These are phyloP conservation scores for Gossypium arboreum DNA, from an alignment of 345 rosid genomes.

Conservation along the genomic window DNA sequence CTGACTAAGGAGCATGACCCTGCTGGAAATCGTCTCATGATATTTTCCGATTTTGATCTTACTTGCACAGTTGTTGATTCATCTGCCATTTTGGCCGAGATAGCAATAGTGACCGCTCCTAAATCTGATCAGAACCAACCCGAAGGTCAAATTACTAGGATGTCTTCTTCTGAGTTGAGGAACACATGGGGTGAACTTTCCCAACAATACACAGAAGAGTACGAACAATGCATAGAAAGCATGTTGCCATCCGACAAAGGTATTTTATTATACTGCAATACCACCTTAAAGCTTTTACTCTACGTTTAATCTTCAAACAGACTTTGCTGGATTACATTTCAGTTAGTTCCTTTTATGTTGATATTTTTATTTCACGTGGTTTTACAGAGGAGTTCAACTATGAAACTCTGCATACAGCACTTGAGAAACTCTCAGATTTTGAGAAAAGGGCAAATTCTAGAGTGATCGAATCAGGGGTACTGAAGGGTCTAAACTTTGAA, in stretches of 20 bases:
- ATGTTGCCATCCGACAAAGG: constrained; percentile 67
- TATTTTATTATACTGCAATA: constrained; percentile 5
- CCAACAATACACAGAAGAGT: constrained; percentile 71
- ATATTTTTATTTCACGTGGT: constrained; percentile 10
- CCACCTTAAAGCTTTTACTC: neutral
- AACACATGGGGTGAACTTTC: constrained; percentile 71
- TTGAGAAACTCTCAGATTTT: constrained; percentile 68
- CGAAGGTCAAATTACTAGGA: constrained; percentile 49
- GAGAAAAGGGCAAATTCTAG: constrained; percentile 78
- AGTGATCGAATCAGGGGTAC: constrained; percentile 80
- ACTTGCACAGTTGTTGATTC: constrained; percentile 93
- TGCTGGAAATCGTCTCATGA: constrained; percentile 43
- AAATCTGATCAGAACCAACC: constrained; percentile 57
- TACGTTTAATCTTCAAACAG: constrained; percentile 3
- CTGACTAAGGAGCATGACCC: constrained; percentile 53
- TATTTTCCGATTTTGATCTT: constrained; percentile 94
- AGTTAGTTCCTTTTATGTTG: neutral
- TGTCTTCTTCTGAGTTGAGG: constrained; percentile 80
- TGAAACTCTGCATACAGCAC: constrained; percentile 60
- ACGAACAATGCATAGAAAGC: constrained; percentile 79
- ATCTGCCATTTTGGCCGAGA: constrained; percentile 91
- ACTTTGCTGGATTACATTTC: constrained; percentile 1
- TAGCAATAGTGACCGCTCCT: constrained; percentile 85
- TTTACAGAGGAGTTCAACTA: constrained; percentile 64
- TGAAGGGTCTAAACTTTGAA: constrained; percentile 75